Base-by-base conservation (phyloP, 768 basidiomycete genomes). In the Rhodotorula graminis region DNA sequence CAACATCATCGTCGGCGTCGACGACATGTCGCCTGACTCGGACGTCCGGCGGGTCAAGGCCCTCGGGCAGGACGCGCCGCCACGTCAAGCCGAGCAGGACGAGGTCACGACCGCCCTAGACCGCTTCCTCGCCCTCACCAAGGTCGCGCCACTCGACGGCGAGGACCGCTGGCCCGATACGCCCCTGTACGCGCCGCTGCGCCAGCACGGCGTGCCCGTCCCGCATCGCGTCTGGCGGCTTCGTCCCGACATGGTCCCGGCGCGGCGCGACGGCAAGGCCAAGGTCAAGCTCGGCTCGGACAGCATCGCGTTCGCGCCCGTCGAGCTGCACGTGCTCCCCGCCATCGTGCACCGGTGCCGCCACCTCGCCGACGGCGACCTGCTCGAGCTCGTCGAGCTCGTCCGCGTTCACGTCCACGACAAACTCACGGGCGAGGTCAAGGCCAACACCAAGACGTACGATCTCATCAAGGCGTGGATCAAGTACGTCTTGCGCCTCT, bases 181-280 rank as follows among this genome's bases (percentile, higher is more conserved):
- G 19, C 14, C 15, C n/a, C 8, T 10, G 16, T 33, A 15, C n/a
- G 14, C 23, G 3, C 21, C 25, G 16, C 31, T 49, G 9, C 46
- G 61, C 29, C 8, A 29, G 15, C 3, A 14, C 31, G 23, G 27
- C 19, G 55, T 66, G 33, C 27, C 23, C 8, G 53, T 56, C 46
- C 70, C 70, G 65, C 70, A 71, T 23, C 70, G 70, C 52, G 64
- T 71, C 4, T 71, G 70, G 70, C 40, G 60, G 12, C 42, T 65
- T 14, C 58, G 33, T 0, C 46, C 46, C 12, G 49, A 37, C 44
- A 33, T 52, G 21, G 33, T 52, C 16, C 21, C 31, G 9, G 49
- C 23, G 31, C 37, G 6, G 50, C 33, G 33, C 27, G 53, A 4
- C 19, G 27, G 19, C 44, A 64, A 4, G 31, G 27, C 8, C 44